Percentiles rank a stretch among this genome's conserved stretches.
phyloP scores from a whole-genome alignment of 345 rosid genomes.

The Aethionema arabicum region DNA sequence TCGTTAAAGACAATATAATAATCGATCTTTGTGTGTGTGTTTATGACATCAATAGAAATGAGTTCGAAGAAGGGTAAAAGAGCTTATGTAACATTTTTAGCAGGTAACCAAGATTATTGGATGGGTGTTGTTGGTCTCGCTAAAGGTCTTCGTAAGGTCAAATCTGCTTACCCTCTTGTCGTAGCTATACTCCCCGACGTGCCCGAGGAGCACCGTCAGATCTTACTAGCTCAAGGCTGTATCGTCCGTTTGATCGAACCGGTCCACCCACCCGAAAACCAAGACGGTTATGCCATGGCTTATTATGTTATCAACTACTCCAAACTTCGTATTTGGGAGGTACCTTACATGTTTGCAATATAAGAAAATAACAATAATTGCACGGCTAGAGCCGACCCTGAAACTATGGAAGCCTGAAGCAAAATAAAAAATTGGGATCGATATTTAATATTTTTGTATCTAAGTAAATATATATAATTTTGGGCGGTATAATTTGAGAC shows the following conservation, averaged over 20 bases:
- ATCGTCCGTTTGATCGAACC: conserved; percentile 58
- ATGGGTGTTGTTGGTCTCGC: conserved; percentile 70
- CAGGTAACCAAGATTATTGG: conserved; percentile 60
- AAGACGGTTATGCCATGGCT: conserved; percentile 58
- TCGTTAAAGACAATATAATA: no score
- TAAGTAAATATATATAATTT: no score
- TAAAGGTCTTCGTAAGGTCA: conserved; percentile 57
- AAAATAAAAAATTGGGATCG: no score
- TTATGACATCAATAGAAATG: no score
- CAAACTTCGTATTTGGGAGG: conserved; percentile 85
- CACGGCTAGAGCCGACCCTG: background rate
- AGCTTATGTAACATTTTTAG: conserved; percentile 57
- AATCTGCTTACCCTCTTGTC: conserved; percentile 53
- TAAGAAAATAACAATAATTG: background rate
- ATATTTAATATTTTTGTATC: no score
- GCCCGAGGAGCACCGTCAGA: conserved; percentile 56
- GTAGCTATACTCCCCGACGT: conserved; percentile 72
- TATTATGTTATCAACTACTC: conserved; percentile 75
- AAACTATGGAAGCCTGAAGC: no score
- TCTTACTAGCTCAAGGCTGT: conserved; percentile 57
- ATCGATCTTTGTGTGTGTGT: no score
- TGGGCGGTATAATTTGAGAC: no score
- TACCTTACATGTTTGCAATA: conserved; percentile 6
- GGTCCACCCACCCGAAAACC: conserved; percentile 51
- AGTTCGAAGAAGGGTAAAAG: conserved; percentile 10